Percentiles rank a stretch among this genome's conserved stretches.
Evolutionary conservation across 257 asterid species (phyloP).

Genomic region (Echites panduratus): DNA sequence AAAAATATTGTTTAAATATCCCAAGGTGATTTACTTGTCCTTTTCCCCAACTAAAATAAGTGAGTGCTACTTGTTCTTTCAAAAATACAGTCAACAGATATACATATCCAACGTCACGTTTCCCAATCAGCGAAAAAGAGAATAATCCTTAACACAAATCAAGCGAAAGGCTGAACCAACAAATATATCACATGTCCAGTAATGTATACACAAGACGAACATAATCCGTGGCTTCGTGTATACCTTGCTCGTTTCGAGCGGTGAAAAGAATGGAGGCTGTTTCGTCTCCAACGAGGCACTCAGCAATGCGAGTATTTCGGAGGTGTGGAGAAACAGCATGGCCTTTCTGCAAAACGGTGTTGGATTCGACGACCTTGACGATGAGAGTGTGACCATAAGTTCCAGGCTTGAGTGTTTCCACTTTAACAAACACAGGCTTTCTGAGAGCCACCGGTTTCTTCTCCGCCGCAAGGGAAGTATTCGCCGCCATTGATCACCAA

Average conservation of each 20-base stretch:
- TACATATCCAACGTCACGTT: background rate
- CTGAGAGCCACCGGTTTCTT: slow-evolving; percentile 27
- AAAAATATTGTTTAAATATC: background rate
- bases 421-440: slow-evolving; percentile 69
- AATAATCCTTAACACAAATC: background rate
- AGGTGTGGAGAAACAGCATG: slow-evolving; percentile 41
- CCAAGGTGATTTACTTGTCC: background rate
- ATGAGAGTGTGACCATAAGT: slow-evolving; percentile 57
- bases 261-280: slow-evolving; percentile 66
- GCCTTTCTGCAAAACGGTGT: slow-evolving; percentile 39
- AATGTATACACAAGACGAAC: background rate
- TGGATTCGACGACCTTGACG: slow-evolving; percentile 49
- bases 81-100: background rate
- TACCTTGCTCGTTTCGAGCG: slow-evolving; percentile 82
- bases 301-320: slow-evolving; percentile 55
- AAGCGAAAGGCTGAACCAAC: background rate
- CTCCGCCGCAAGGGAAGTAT: background rate
- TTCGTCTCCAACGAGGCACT: slow-evolving; percentile 79
- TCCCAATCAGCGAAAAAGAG: background rate
- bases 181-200: background rate
- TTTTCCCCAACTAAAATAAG: background rate
- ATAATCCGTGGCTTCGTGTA: background rate
- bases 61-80: background rate
- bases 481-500: slow-evolving; percentile 33
- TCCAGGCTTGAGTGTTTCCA: slow-evolving; percentile 48